Evolutionary conservation across 345 rosid genomes (phyloP).

Genomic region (Rhizophora apiculata): DNA sequence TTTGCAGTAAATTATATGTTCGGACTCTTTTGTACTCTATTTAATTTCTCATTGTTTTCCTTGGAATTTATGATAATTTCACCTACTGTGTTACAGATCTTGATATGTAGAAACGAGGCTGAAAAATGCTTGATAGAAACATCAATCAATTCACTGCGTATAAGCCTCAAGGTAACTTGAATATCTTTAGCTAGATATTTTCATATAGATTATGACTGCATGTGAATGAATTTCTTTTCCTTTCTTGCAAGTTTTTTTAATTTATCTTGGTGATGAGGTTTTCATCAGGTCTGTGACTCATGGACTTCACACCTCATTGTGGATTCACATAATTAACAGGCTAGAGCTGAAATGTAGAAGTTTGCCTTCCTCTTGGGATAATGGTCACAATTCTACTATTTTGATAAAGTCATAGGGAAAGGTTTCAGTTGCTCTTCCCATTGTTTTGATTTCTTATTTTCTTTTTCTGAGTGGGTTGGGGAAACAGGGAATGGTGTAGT

Average conservation of each 20-base stretch:
- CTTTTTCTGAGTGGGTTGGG: neutral
- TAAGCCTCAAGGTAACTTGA: slow-evolving; percentile 80
- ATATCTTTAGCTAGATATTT: slow-evolving; percentile 10
- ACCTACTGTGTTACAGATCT: slow-evolving; percentile 42
- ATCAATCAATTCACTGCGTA: slow-evolving; percentile 87
- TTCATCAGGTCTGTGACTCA: neutral
- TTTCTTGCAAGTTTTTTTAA: neutral
- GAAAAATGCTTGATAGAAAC: slow-evolving; percentile 96
- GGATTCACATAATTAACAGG: neutral
- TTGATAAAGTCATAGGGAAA: too few species aligned
- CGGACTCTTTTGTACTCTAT: too few species aligned
- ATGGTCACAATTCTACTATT: too few species aligned
- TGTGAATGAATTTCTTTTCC: neutral
- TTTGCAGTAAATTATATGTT: too few species aligned
- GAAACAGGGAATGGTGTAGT: neutral
- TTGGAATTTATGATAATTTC: neutral
- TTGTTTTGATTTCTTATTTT: neutral
- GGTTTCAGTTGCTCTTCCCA: too few species aligned
- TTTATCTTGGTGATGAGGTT: neutral
- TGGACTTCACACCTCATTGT: neutral
- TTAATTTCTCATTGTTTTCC: neutral
- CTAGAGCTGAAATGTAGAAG: neutral
- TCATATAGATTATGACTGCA: neutral
- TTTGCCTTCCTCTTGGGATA: neutral
- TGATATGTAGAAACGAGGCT: slow-evolving; percentile 93